Evolutionary conservation across 2,329 filamentous ascomycete genomes (phyloP).

Genomic region (Hypoxylon rubiginosum): DNA sequence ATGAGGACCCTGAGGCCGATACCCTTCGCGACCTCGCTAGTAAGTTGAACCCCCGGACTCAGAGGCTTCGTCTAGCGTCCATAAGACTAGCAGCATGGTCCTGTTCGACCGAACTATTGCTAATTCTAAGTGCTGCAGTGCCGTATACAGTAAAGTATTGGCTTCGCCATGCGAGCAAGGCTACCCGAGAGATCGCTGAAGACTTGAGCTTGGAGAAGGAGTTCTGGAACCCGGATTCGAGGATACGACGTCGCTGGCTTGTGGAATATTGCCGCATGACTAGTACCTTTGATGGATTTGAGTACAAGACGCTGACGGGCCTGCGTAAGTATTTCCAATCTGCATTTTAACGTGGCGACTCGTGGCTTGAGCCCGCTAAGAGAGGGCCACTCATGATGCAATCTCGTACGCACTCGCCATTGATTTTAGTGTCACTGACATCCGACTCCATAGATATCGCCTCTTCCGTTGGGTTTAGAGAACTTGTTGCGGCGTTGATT

Average conservation of each 20-base stretch:
- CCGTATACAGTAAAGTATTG: conserved; percentile 58
- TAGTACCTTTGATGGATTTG: conserved; percentile 49
- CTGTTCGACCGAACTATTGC: neutral
- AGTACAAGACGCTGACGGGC: conserved; percentile 51
- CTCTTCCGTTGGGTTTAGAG: conserved; percentile 55
- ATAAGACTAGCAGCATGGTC: neutral
- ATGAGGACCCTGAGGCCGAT: conserved; percentile 49
- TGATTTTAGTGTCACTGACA: conserved; percentile 14
- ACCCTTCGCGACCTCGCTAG: conserved; percentile 45
- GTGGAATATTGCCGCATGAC: conserved; percentile 53
- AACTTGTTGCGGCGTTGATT: conserved; percentile 56
- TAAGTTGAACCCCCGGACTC: conserved; percentile 23
- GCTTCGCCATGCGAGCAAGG: conserved; percentile 58
- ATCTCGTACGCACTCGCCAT: neutral
- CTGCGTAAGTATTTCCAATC: conserved; percentile 41
- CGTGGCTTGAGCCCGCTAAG: too few relatives aligned
- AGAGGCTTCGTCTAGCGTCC: neutral
- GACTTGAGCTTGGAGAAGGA: conserved; percentile 55
- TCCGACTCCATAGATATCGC: conserved; percentile 51
- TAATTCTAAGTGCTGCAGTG: conserved; percentile 31
- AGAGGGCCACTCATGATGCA: neutral
- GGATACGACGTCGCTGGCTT: conserved; percentile 56
- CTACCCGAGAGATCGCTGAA: conserved; percentile 59
- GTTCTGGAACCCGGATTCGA: conserved; percentile 56
- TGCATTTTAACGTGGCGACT: neutral